A percentile compares a stretch with the other conserved stretches of the same genome.
Conservation (phyloP, 2,329 filamentous ascomycete species). For the Periconia sp. region DNA sequence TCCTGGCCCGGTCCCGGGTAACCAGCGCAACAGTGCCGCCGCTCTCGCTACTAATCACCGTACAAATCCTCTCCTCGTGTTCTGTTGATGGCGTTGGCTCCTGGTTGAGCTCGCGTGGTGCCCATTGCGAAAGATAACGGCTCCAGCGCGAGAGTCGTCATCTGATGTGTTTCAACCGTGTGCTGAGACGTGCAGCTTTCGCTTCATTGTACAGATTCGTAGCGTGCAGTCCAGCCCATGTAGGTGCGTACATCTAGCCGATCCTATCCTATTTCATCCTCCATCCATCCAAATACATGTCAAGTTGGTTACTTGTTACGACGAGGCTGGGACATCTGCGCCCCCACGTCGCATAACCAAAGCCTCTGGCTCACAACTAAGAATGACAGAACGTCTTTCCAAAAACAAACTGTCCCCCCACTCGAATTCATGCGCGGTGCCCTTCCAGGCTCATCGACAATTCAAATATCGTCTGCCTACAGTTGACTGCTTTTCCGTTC, state of each 20-base stretch:
- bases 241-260: neutral
- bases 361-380: too few relatives aligned
- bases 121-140: neutral
- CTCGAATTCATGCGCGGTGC: neutral
- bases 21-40: neutral
- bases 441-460: neutral
- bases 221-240: neutral
- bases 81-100: too few relatives aligned
- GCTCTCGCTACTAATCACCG: neutral
- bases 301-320: too few relatives aligned
- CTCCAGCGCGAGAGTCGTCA: neutral
- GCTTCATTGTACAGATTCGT: neutral
- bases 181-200: neutral
- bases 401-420: neutral
- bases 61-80: neutral
- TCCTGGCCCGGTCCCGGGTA: neutral
- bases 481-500: neutral
- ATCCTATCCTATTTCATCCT: neutral
- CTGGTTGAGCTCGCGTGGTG: neutral
- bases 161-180: neutral
- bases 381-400: too few relatives aligned
- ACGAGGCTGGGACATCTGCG: too few relatives aligned
- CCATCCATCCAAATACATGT: neutral
- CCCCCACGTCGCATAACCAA: too few relatives aligned
- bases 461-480: neutral